Evolutionary conservation across 331 rosid species (phyloP).

Genomic region (Pyracantha coccinea): DNA sequence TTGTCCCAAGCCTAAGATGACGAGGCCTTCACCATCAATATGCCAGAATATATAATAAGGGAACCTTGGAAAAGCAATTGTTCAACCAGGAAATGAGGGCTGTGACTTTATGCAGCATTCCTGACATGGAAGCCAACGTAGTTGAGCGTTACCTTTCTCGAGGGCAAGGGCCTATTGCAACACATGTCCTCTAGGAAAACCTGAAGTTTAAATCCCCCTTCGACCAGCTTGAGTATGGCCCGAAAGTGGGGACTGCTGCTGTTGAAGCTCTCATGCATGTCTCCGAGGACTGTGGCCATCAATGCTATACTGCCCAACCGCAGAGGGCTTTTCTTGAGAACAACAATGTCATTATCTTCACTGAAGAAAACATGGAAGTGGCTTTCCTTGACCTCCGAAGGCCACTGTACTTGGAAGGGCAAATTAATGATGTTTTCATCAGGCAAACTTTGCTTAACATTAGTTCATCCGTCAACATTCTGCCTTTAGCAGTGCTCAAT

Average conservation of each 20-base stretch:
- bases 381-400: no score
- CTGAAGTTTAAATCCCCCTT: neutral
- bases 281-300: no score
- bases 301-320: no score
- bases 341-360: neutral
- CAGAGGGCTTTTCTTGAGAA: no score
- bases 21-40: no score
- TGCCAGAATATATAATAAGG: no score
- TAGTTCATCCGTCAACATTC: neutral
- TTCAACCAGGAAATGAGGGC: no score
- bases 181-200: neutral
- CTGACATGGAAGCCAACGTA: no score
- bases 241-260: neutral
- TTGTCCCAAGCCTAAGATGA: no score
- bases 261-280: no score
- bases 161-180: neutral
- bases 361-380: neutral
- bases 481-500: neutral
- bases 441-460: neutral
- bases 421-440: neutral
- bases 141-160: no score
- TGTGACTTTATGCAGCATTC: no score
- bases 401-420: neutral
- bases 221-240: neutral
- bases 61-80: fast-evolving